Base-by-base conservation (phyloP, 176 grass and related monocot genomes). In the Tillandsia leiboldiana region DNA sequence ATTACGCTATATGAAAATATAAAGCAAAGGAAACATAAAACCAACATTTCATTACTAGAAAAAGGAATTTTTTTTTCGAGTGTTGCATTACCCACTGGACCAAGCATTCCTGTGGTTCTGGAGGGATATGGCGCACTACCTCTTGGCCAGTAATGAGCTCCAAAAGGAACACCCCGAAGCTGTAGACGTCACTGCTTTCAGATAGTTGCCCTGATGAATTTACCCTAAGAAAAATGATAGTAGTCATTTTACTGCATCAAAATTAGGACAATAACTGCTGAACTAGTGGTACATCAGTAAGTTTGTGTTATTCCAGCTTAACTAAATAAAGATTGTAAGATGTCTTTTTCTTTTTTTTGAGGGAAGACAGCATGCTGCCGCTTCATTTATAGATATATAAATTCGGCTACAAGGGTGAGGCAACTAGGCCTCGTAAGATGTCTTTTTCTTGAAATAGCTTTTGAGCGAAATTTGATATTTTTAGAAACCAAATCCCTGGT, bases 101-200 rank as follows among this genome's bases (percentile, higher is more conserved):
- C 1, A 91, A 50, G 50, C 71, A 51, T 61, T 76, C 77, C 20
- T 66, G 67, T 63, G 81, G 82, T 74, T 87, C 88, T 14, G 70
- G 20, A 67, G 22, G 28, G 53, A 86, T 26, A 69, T 88, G 27
- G 56, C 53, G 47, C 1, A 70, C 54, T 1, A 81, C 81, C 51
- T 96, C 76, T 58, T 76, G 75, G 65, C 89, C 93, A 12, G 70
- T 92, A 77, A 97, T 92, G 1, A 97, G 81, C 74, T 97, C 93
- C 56, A 92, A 66, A 76, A 97, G 86, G 70, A 97, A 97, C 54
- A 87, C 84, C 6, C 89, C 89, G 29, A 92, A 97, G 73, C 84
- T 92, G 77, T 92, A 92, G 68, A 97, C 86, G 66, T 97, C 93
- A 69, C 79, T 97, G 59, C 83, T 87, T 78, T 91, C 89, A 63